A percentile compares a stretch with the other conserved stretches of the same genome.
Evolutionary conservation across 2,329 filamentous ascomycete genomes (phyloP).

Genomic region (Piedraia hortae): DNA sequence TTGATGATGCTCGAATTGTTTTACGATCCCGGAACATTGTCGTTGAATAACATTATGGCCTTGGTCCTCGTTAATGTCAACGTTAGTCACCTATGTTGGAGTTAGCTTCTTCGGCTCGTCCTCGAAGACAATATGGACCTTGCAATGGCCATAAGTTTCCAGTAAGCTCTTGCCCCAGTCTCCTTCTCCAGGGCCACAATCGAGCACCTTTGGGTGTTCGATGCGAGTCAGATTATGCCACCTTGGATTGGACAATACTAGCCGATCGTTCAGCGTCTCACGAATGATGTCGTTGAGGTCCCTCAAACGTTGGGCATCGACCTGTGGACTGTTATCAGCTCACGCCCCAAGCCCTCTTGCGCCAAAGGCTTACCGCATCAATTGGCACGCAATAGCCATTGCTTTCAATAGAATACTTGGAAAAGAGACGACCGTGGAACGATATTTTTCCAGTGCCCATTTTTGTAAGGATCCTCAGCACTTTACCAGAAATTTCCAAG

Average conservation of each 20-base stretch:
- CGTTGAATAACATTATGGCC: conserved; percentile 4
- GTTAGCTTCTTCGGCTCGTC: conserved; percentile 1
- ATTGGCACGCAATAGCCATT: conserved; percentile 10
- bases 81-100: conserved; percentile 7
- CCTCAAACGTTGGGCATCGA: conserved; percentile 9
- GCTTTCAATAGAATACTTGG: conserved; percentile 7
- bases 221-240: conserved; percentile 1
- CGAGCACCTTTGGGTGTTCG: conserved; percentile 8
- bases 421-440: conserved; percentile 6
- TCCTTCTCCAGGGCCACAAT: conserved; percentile 11
- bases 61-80: conserved; percentile 11
- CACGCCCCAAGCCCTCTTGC: not conserved
- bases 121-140: conserved; percentile 3
- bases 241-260: conserved; percentile 5
- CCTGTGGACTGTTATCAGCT: conserved; percentile 3
- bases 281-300: conserved; percentile 9
- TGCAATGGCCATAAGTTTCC: conserved; percentile 10
- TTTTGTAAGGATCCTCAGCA: too few species aligned
- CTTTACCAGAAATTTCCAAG: too few species aligned
- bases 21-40: conserved; percentile 4
- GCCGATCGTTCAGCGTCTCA: conserved; percentile 5
- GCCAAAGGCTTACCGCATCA: conserved; percentile 8
- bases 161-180: conserved; percentile 11
- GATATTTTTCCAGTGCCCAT: too few species aligned
- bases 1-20: conserved; percentile 8